Base-by-base conservation (phyloP, 129 eudicot genomes). In the Lonicera japonica region DNA sequence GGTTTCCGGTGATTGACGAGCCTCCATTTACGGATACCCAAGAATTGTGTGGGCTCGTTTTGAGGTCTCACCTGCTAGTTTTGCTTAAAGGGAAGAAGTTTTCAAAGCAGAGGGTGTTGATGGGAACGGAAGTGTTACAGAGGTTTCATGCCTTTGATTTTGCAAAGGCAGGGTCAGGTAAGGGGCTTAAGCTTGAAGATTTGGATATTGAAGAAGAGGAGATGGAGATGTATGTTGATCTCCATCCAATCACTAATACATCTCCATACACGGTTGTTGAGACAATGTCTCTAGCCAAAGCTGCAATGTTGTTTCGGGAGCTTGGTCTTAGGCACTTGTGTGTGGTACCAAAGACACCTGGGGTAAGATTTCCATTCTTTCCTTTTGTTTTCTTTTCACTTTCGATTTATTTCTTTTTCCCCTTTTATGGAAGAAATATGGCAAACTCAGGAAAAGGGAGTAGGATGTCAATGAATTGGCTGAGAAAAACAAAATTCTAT, bases 1-100 rank as follows among this genome's bases (percentile, higher is more conserved):
- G 95, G 63, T 94, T 94, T 79, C 99, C 99, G 3, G 99, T 94
- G n/a, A 77, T 85, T 43, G 99, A 94, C 15, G 96, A 82, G 75
- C 99, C 99, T 0, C 99, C 99, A 21, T 88, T 88, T 54, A 18
- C 85, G 34, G 86, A 81, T 46, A 83, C 92, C n/a, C 89, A 96
- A 4, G 96, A 88, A 52, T 54, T 94, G 45, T 83, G 95, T 64
- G 99, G 99, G 59, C 53, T 94, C 19, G 99, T 94, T 74, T 72
- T 94, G 80, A 83, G 96, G 83, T 80, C 96, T 40, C 99, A 94
- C 69, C 71, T 94, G 71, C 83, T 94, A 22, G 96, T 88, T 59
- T 75, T 94, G 81, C 95, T 94, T 21, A 83, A 81, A 51, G 89
- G 87, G 24, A 94, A 83, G 75, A 82, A 62, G 25, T 82, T 81